phyloP scores from a whole-genome alignment of 306 rosid genomes.

The Inga laurina region DNA sequence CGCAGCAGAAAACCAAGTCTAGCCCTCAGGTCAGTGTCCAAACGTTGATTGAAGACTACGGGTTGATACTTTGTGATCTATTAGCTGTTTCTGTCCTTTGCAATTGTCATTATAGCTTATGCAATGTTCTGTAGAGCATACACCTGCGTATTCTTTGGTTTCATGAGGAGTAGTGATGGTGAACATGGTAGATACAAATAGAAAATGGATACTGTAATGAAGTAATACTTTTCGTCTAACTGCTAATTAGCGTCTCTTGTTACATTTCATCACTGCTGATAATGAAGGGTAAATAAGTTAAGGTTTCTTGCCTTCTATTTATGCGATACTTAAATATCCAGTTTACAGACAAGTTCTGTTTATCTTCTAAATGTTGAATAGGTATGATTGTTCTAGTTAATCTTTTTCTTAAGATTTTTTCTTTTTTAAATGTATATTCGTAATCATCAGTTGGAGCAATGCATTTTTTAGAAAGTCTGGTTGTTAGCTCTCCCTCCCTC shows the following conservation, averaged over 20 bases:
- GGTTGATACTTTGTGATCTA: background rate
- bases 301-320: background rate
- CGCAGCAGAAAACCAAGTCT: conserved; percentile 73
- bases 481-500: background rate
- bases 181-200: background rate
- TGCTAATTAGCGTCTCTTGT: background rate
- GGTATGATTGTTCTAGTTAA: background rate
- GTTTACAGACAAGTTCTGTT: background rate
- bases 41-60: conserved; percentile 10
- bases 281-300: background rate
- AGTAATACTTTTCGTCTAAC: background rate
- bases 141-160: background rate
- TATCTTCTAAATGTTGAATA: background rate
- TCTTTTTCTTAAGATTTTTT: background rate
- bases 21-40: conserved; percentile 68
- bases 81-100: background rate
- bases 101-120: background rate
- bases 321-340: background rate
- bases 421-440: background rate
- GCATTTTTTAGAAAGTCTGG: background rate
- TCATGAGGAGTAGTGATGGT: background rate
- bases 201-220: background rate
- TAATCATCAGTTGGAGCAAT: background rate
- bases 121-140: background rate
- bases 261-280: background rate